Conservation (phyloP, 2,329 filamentous ascomycete species). For the Scopulariopsis brevicaulis region DNA sequence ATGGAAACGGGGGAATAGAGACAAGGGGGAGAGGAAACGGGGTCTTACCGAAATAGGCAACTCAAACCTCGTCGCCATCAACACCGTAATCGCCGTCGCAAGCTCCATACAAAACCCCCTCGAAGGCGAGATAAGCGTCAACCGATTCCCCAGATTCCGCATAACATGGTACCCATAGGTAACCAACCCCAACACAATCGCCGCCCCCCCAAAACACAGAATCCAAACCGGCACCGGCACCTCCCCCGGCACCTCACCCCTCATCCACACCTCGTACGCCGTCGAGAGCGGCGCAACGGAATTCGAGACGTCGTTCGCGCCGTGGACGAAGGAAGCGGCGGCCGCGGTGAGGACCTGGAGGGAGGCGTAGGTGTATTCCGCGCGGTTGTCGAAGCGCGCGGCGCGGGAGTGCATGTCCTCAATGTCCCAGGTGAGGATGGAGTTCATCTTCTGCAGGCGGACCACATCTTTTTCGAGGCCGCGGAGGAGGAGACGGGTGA, state of each 20-base stretch:
- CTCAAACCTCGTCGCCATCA: slow-evolving; percentile 38
- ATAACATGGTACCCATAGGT: slow-evolving; percentile 55
- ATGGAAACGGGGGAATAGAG: background rate
- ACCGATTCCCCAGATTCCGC: slow-evolving; percentile 41
- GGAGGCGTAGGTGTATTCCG: slow-evolving; percentile 37
- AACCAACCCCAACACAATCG: slow-evolving; percentile 44
- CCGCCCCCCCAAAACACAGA: slow-evolving; percentile 32
- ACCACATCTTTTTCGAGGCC: slow-evolving; percentile 38
- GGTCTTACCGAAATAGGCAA: slow-evolving; percentile 29
- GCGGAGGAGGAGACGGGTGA: slow-evolving; percentile 29
- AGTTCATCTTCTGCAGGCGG: slow-evolving; percentile 30
- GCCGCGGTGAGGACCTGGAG: slow-evolving; percentile 38
- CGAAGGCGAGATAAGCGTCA: slow-evolving; percentile 41
- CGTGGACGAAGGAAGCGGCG: slow-evolving; percentile 43
- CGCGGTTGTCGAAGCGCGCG: slow-evolving; percentile 39
- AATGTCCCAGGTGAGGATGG: slow-evolving; percentile 34
- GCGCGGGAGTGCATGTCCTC: slow-evolving; percentile 36
- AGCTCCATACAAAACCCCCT: slow-evolving; percentile 41
- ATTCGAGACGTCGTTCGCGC: slow-evolving; percentile 44
- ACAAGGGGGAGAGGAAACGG: background rate
- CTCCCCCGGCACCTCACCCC: slow-evolving; percentile 22
- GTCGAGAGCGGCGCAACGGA: slow-evolving; percentile 18
- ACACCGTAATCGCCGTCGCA: slow-evolving; percentile 37
- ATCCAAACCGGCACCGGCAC: slow-evolving; percentile 35
- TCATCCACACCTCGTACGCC: slow-evolving; percentile 36